Evolutionary conservation across 345 rosid genomes (phyloP).

Genomic region (Aethionema arabicum): DNA sequence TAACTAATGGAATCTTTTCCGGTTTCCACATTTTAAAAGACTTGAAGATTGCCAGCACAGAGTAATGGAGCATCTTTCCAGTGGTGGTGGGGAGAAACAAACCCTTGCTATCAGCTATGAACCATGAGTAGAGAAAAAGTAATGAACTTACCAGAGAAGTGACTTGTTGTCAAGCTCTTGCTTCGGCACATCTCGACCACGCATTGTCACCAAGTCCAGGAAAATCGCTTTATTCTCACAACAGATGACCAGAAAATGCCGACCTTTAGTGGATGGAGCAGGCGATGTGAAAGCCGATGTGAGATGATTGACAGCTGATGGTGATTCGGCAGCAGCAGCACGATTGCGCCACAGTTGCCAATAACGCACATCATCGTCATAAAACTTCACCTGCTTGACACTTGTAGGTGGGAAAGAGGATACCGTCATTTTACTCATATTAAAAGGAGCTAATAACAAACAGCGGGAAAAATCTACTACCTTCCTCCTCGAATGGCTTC

Average conservation of each 20-base stretch:
- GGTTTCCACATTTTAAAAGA: constrained; percentile 9
- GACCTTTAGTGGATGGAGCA: constrained; percentile 85
- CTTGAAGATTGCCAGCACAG: background rate
- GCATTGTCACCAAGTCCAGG: constrained; percentile 96
- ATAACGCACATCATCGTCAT: constrained; percentile 89
- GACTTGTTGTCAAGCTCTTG: constrained; percentile 94
- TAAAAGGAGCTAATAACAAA: background rate
- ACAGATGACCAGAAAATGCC: constrained; percentile 94
- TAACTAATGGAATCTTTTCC: constrained; percentile 9
- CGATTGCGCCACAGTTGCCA: constrained; percentile 98
- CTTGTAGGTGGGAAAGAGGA: constrained; percentile 39
- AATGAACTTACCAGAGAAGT: constrained; percentile 69
- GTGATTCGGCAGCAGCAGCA: constrained; percentile 94
- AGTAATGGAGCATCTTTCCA: constrained; percentile 1
- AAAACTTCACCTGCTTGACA: constrained; percentile 94
- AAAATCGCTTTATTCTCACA: constrained; percentile 96
- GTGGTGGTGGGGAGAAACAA: background rate
- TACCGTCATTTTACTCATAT: constrained; percentile 8
- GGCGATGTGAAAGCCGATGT: constrained; percentile 82
- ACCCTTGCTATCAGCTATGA: background rate
- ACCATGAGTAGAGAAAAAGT: constrained; percentile 2
- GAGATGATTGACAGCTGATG: constrained; percentile 75
- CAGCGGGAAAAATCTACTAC: constrained; percentile 35
- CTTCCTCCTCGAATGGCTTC: constrained; percentile 98
- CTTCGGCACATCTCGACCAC: constrained; percentile 96